A percentile compares a stretch with the other conserved stretches of the same genome.
Conservation (phyloP, 192 early-diverging fungal species). For the Coemansia sp. region DNA sequence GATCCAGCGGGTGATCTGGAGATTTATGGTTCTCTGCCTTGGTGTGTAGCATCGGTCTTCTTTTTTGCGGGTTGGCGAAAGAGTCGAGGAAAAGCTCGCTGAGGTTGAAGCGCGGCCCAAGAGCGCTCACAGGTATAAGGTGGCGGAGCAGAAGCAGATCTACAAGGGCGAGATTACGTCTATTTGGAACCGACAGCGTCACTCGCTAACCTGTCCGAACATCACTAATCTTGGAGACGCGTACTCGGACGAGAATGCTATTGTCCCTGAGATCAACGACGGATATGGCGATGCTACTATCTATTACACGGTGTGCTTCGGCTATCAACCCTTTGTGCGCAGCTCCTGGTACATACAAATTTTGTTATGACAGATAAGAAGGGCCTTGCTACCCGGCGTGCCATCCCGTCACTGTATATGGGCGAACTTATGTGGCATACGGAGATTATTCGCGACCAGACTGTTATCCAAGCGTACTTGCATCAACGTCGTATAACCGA, state of each 20-base stretch:
- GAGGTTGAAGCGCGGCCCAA: no score
- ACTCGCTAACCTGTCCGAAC: slow-evolving; percentile 60
- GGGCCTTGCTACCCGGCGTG: slow-evolving; percentile 42
- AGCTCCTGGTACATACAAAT: slow-evolving; percentile 46
- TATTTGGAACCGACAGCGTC: slow-evolving; percentile 90
- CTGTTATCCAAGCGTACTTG: slow-evolving; percentile 89
- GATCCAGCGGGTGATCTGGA: not conserved
- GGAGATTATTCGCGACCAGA: slow-evolving; percentile 80
- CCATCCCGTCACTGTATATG: slow-evolving; percentile 54
- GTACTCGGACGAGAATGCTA: slow-evolving; percentile 36
- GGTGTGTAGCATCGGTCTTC: no score
- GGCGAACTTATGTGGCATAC: slow-evolving; percentile 73
- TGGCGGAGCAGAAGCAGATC: slow-evolving; percentile 93
- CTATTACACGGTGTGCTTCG: slow-evolving; percentile 10
- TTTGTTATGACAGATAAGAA: slow-evolving; percentile 46
- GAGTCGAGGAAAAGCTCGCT: no score
- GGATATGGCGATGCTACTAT: slow-evolving; percentile 48
- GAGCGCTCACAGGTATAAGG: slow-evolving; percentile 62
- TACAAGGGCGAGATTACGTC: slow-evolving; percentile 91
- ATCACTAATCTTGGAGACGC: slow-evolving; percentile 18
- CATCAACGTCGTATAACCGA: slow-evolving; percentile 84
- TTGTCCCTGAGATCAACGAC: slow-evolving; percentile 53
- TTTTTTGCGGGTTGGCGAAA: no score
- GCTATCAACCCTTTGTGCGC: slow-evolving; percentile 21
- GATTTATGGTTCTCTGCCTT: not conserved